Evolutionary conservation across 2,329 filamentous ascomycete species (phyloP), one percentile per base, ranked within the genome.

Genomic region (Pseudopithomyces maydicus): DNA sequence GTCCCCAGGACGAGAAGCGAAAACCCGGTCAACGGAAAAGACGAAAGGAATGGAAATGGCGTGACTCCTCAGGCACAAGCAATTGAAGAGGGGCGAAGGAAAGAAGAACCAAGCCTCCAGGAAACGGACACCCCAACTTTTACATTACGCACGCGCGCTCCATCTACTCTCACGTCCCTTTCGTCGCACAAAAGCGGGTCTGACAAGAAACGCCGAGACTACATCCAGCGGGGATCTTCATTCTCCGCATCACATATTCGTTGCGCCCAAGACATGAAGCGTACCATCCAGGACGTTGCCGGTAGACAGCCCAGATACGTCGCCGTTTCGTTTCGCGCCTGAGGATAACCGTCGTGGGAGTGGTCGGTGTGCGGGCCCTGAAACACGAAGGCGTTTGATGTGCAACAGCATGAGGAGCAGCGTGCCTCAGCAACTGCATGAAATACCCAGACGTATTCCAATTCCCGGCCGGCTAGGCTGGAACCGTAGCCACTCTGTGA

Each of bases 1-100:
- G 70, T 71, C 70, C 29, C 67, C 67, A 67, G 69, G 71, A 73
- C 67, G 51, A 63, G 54, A 67, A 67, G 55, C 23, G 50, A 66
- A 70, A 54, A 65, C 63, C 69, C 71, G 70, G 51, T 74, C 71
- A 72, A 73, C 69, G 68, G 71, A 68, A 36, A 45, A 50, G 32
- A 51, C 29, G 32, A 56, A 54, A 49, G n/a, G 51, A 52, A 58
- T 58, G 50, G 59, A 65, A n/a, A 45, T 61, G 55, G 58, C 56
- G 62, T 68, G 58, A 61, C 59, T 57, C 63, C 47, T 46, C 53
- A 60, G 57, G 53, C 58, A 59, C 54, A 61, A 63, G 59, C 60
- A 54, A 56, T 41, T 29, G 65, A 56, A 61, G 57, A 55, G 43
- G 55, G 59, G 64, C 53, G 55, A 63, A 59, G 55, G 54, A 60